A percentile compares a stretch with the other conserved stretches of the same genome.
phyloP scores from a whole-genome alignment of 352 stramenopile genomes.

The Globisporangium lucens region DNA sequence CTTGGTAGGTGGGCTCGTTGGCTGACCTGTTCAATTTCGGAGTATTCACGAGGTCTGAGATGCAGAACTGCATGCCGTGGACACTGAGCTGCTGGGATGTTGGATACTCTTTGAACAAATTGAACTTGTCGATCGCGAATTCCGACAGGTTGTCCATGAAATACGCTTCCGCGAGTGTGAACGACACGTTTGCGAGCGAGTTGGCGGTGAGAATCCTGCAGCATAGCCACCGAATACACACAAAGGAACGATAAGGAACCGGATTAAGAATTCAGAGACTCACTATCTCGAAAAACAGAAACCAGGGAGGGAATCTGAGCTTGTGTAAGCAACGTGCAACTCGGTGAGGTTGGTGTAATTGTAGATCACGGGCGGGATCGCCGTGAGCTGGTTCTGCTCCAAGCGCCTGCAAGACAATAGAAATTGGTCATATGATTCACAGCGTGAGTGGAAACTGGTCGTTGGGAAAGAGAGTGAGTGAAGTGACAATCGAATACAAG shows the following conservation, averaged over 20 bases:
- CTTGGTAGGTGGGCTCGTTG: neutral
- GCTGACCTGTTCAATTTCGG: no score
- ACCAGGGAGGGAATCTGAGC: neutral
- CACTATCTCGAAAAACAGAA: neutral
- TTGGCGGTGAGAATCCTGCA: conserved; percentile 18
- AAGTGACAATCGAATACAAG: no score
- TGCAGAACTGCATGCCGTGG: no score
- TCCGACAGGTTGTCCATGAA: conserved; percentile 19
- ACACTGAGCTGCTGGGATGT: no score
- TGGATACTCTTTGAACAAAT: neutral
- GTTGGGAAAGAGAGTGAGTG: no score
- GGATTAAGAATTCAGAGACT: no score
- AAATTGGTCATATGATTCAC: no score
- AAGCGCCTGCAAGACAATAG: conserved; percentile 15
- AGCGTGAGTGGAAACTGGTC: no score
- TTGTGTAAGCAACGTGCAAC: conserved; percentile 9
- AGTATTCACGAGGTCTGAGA: no score
- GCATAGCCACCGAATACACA: no score
- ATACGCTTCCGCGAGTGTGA: conserved; percentile 21
- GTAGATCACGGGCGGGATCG: conserved; percentile 26
- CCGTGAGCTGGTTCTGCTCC: conserved; percentile 25
- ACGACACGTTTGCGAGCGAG: conserved; percentile 18
- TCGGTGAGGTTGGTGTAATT: conserved; percentile 20
- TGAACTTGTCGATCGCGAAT: conserved; percentile 6
- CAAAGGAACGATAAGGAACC: no score